Evolutionary conservation across 2,329 filamentous ascomycete species (phyloP).

Genomic region (Meredithiella fracta): DNA sequence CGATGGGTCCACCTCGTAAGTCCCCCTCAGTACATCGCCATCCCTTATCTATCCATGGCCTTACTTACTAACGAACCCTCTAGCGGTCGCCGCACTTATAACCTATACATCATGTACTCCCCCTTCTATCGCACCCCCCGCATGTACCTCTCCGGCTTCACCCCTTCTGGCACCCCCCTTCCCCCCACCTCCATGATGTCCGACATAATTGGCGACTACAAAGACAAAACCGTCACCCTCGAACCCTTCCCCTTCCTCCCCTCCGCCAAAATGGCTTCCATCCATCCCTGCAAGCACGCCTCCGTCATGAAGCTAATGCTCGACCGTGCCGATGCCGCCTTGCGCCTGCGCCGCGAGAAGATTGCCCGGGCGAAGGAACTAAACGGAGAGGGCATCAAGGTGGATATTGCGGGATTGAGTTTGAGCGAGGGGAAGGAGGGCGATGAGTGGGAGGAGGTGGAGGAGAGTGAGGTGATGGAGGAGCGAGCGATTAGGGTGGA

Average conservation of each 20-base stretch:
- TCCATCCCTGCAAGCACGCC: conserved; percentile 94
- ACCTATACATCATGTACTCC: conserved; percentile 94
- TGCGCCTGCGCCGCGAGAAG: conserved; percentile 77
- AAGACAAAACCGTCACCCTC: conserved; percentile 94
- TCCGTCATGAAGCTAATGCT: conserved; percentile 96
- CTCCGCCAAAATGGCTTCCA: conserved; percentile 83
- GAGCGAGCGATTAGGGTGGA: conserved; percentile 75
- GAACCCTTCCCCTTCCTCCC: conserved; percentile 95
- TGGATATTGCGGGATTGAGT: conserved; percentile 40
- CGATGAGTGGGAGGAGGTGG: conserved; percentile 51
- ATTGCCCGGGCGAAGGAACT: conserved; percentile 23
- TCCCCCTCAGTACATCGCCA: background rate
- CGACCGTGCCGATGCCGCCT: conserved; percentile 81
- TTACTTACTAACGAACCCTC: conserved; percentile 12
- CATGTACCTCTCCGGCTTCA: conserved; percentile 85
- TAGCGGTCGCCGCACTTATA: conserved; percentile 82
- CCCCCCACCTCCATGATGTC: conserved; percentile 84
- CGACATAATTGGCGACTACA: conserved; percentile 90
- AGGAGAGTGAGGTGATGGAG: conserved; percentile 46
- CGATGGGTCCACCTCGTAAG: conserved; percentile 7
- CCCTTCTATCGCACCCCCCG: conserved; percentile 93
- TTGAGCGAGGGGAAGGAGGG: conserved; percentile 15
- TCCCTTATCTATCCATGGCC: background rate
- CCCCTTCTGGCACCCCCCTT: conserved; percentile 61
- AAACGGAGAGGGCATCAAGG: conserved; percentile 53